A percentile compares a stretch with the other conserved stretches of the same genome.
Conservation (phyloP, 1,284 basidiomycete species). For the Ceratobasidium papillatum region DNA sequence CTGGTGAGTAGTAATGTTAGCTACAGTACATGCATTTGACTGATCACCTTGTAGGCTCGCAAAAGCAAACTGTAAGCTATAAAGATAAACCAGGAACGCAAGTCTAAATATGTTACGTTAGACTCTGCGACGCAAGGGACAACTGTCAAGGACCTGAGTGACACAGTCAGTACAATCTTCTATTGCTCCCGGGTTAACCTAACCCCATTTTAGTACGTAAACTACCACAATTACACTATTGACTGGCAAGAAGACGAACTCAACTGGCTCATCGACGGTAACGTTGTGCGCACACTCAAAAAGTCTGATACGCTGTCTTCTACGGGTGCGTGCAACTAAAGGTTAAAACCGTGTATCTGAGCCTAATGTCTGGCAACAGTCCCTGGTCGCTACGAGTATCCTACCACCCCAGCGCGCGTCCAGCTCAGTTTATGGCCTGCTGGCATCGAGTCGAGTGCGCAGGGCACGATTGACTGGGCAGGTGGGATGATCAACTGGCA, state of each 20-base stretch:
- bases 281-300: slow-evolving; percentile 71
- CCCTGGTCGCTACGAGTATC: slow-evolving; percentile 65
- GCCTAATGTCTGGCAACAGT: neutral
- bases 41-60: slow-evolving; percentile 60
- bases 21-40: neutral
- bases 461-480: slow-evolving; percentile 78
- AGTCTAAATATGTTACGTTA: slow-evolving; percentile 24
- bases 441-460: slow-evolving; percentile 66
- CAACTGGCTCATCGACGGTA: slow-evolving; percentile 74
- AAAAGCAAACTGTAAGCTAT: slow-evolving; percentile 66
- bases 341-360: slow-evolving; percentile 47
- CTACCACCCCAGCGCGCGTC: slow-evolving; percentile 77
- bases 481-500: slow-evolving; percentile 82
- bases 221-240: slow-evolving; percentile 81
- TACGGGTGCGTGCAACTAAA: neutral
- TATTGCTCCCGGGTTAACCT: slow-evolving; percentile 49
- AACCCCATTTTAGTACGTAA: slow-evolving; percentile 47
- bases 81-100: neutral
- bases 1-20: slow-evolving; percentile 55
- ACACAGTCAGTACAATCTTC: slow-evolving; percentile 56
- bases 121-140: slow-evolving; percentile 51
- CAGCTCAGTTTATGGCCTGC: slow-evolving; percentile 85
- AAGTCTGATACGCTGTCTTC: slow-evolving; percentile 62
- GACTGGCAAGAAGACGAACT: slow-evolving; percentile 79
- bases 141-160: slow-evolving; percentile 58